These are phyloP conservation scores for Paraphaeosphaeria sporulosa DNA, from an alignment of 2,329 filamentous ascomycete genomes.

Conservation along the genomic window DNA sequence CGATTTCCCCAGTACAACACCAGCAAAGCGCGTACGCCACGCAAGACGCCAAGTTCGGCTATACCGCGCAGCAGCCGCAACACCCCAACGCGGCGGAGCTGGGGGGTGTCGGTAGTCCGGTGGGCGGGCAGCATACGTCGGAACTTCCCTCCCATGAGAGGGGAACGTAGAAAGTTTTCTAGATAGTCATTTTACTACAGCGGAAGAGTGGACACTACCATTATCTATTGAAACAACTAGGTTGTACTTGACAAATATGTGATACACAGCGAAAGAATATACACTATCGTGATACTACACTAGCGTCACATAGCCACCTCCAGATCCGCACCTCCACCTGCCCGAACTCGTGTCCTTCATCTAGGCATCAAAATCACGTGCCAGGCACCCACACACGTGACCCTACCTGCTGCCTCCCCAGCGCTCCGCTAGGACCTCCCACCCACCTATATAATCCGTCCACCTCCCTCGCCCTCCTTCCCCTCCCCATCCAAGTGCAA, in stretches of 20 bases:
- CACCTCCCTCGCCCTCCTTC: conserved; percentile 2
- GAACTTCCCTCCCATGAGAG: conserved; percentile 1
- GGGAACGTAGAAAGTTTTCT: neutral
- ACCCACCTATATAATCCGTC: conserved; percentile 11
- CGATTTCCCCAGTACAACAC: neutral
- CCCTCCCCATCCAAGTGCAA: conserved; percentile 15
- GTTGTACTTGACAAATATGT: too few relatives aligned
- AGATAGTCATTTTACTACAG: too few relatives aligned
- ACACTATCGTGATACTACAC: too few relatives aligned
- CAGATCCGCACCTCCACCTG: too few relatives aligned
- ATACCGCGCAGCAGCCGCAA: neutral
- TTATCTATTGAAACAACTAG: too few relatives aligned
- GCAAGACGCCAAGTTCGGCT: conserved; percentile 8
- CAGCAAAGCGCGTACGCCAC: conserved; percentile 5
- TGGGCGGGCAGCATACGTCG: neutral
- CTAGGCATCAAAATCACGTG: neutral
- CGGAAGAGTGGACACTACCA: too few relatives aligned
- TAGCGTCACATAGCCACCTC: too few relatives aligned
- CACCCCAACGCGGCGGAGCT: conserved; percentile 5
- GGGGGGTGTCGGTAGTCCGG: conserved; percentile 3
- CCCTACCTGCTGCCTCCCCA: neutral
- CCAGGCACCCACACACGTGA: neutral
- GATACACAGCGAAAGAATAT: too few relatives aligned
- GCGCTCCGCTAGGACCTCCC: neutral
- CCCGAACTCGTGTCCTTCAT: too few relatives aligned